These are phyloP conservation scores for Diaporthe sp. DNA, from an alignment of 2,329 filamentous ascomycete genomes.

Conservation along the genomic window DNA sequence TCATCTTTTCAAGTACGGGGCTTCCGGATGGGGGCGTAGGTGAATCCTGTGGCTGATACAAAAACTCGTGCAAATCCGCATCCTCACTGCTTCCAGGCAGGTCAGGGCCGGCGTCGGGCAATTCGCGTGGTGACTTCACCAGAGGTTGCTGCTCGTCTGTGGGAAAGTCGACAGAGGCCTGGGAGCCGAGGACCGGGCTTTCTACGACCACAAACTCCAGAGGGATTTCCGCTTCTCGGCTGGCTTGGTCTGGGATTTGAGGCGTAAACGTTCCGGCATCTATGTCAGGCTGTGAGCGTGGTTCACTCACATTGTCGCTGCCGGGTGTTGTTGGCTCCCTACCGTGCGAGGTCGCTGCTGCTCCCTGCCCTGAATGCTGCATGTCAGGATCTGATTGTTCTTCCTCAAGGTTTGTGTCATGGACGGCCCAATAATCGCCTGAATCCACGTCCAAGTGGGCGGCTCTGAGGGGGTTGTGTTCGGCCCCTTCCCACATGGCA, in stretches of 20 bases:
- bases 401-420: conserved; percentile 32
- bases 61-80: conserved; percentile 5
- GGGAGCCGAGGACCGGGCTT: conserved; percentile 49
- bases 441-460: conserved; percentile 46
- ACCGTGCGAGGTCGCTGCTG: conserved; percentile 36
- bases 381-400: conserved; percentile 37
- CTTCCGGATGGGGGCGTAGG: conserved; percentile 23
- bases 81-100: conserved; percentile 26
- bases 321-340: conserved; percentile 38
- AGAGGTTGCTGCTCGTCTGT: conserved; percentile 1
- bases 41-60: not conserved
- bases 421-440: conserved; percentile 44
- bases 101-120: not conserved
- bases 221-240: conserved; percentile 36
- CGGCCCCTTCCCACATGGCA: conserved; percentile 59
- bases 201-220: conserved; percentile 44
- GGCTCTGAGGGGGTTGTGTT: conserved; percentile 52
- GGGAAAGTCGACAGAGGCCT: conserved; percentile 46
- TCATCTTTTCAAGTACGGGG: conserved; percentile 19
- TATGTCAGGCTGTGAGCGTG: conserved; percentile 41
- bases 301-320: conserved; percentile 43
- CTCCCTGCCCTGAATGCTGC: conserved; percentile 34
- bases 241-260: conserved; percentile 42
- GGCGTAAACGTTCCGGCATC: conserved; percentile 41
- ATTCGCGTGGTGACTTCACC: not conserved